Evolutionary conservation across 768 basidiomycete species (phyloP), one percentile per base, ranked within the genome.

Genomic region (Boletus eberwhitei): DNA sequence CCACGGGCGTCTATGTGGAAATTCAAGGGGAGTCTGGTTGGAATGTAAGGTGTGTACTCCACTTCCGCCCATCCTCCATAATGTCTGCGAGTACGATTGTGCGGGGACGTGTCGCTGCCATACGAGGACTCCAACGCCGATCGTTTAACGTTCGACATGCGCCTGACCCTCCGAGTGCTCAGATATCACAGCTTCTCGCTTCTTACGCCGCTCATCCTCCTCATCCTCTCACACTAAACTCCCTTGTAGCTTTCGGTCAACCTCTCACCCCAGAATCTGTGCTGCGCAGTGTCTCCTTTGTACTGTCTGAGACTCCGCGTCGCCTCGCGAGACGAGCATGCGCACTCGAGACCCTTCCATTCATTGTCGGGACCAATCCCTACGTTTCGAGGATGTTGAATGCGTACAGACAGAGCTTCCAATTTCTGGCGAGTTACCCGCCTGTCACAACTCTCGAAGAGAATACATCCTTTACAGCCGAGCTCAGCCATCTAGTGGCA

Each of bases 331-430:
- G 80, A 53, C 84, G 90, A 13, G 85, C 90, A 41, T 81, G 81
- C 32, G 85, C 84, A 21, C 75, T 93, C 47, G 89, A 93, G 65
- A 73, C 78, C 1, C 78, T 93, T 32, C 91, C 91, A 1, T 93
- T 88, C 72, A 93, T 93, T 37, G 92, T 93, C 46, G 92, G 90
- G 21, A 91, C 88, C 48, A 93, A 93, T 68, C 91, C 91, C 14
- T 90, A 88, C 70, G 81, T 93, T n/a, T 78, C 87, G 4, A 83
- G 80, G 53, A 84, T 83, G 13, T 75, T 91, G 55, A 74, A 84
- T 52, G 77, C 86, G 7, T 87, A 90, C 71, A 76, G 81, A 60
- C 77, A 82, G 44, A 86, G 86, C 68, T 90, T 93, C 64, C 73
- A 78, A 48, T 82, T 81, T 65, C 75, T 92, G 36, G 85, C 87